Evolutionary conservation across 805 yeast genomes (phyloP), one percentile per base, ranked within the genome.

Genomic region (Schizosaccharomyces lindneri): DNA sequence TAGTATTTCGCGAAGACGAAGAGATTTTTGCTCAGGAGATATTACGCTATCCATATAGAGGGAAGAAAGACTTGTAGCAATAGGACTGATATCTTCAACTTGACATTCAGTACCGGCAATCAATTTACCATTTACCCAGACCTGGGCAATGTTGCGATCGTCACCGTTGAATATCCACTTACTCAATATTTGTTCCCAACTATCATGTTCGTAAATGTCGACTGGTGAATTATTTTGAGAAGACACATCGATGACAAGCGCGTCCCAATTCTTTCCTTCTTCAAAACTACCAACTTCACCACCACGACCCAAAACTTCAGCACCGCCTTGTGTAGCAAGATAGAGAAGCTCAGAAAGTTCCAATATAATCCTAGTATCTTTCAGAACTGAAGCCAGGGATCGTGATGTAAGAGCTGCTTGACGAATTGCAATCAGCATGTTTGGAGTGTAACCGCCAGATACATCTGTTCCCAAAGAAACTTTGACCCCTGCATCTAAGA

Each of bases 101-200:
- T 36, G 4, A 36, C 41, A 36, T 6, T 55, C 48, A 27, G 46
- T 32, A 9, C 60, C 60, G 9, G 46, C 73, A 31, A 85, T 90
- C 62, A 73, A 68, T 64, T 78, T 72, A 9, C 97, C 97, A 67
- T 82, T 80, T 51, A 89, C 89, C 85, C 86, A 93, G 17, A 90
- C 96, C 62, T 76, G 76, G 5, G 73, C 68, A 43, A 90, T 81
- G 70, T 93, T 93, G 68, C 97, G 78, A 70, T 93, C 97, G 72
- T 93, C 98, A 21, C 97, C 97, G 63, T 81, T 79, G 70, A 87
- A 93, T 7, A 90, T 74, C 98, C 98, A 93, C 70, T 87, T 88
- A 64, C 85, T 85, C 3, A 88, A 70, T 62, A 86, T 68, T 67
- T 84, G 80, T 36, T 73, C 74, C 69, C 82, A 75, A 64, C 75